Evolutionary conservation across 2,329 filamentous ascomycete species (phyloP), one percentile per base, ranked within the genome.

Genomic region (Eutypella sp.): DNA sequence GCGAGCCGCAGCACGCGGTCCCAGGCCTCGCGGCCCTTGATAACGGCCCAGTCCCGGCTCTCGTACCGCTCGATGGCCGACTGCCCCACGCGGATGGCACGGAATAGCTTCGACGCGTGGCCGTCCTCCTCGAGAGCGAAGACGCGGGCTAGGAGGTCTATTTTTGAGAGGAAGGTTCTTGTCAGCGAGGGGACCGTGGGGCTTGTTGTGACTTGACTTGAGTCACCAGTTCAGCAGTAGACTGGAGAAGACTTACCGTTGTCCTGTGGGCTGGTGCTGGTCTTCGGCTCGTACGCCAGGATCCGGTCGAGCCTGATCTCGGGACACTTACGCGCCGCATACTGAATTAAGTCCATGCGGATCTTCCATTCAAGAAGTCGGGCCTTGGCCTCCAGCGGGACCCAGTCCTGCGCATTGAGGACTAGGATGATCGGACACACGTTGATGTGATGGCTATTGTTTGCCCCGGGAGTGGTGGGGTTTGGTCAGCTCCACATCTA

Each of bases 321-420:
- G 1, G 89, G 84, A 2, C 74, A 76, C 3, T 76, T 77, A 9
- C 85, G 75, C 2, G 84, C 86, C 1, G 84, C 78, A 62, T 95
- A 96, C 66, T 89, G 73, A 5, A 83, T 59, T 5, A 95, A 69
- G 60, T 93, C 87, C 54, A 83, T 67, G 36, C 89, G 80, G 41
- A 84, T 86, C 65, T 95, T 95, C 79, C 83, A 91, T 65, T 93
- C 86, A 7, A 96, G 71, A 0, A 96, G 68, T 5, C 87, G 81
- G 11, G 74, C 70, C 60, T 91, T 92, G 40, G 72, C 70, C 7
- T 72, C 70, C 0, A 67, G 59, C 0, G 80, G 72, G 37, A 90
- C 72, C 77, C 79, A 93, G 31, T 72, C 53, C 52, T 75, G 75
- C 10, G 68, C 67, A 58, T 83, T 76, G 61, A 96, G 75, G 7